Conservation (phyloP, 805 yeast genomes). For the Lipomyces yamadae region DNA sequence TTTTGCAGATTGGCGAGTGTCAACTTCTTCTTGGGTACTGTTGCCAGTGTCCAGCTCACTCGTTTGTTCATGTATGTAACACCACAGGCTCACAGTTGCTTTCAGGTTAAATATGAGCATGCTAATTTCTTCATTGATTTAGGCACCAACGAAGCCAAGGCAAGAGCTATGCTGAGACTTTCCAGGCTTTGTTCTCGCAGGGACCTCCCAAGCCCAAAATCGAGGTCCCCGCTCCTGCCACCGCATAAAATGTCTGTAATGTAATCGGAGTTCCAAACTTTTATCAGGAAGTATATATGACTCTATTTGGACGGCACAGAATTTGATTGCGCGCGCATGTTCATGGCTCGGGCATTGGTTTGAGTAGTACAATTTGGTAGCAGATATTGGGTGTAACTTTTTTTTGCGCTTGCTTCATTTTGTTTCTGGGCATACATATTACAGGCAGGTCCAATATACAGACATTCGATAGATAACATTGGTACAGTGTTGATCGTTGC, state of each 20-base stretch:
- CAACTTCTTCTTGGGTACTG: conserved; percentile 88
- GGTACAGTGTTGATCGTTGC: too few relatives aligned
- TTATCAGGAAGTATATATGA: background rate
- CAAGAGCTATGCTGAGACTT: conserved; percentile 34
- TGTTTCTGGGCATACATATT: background rate
- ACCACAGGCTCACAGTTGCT: background rate
- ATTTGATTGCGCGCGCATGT: too few relatives aligned
- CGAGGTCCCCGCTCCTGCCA: conserved; percentile 17
- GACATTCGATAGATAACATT: background rate
- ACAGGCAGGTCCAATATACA: conserved; percentile 2
- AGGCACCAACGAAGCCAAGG: conserved; percentile 30
- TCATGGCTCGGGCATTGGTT: background rate
- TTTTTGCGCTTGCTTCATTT: background rate
- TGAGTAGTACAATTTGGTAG: background rate
- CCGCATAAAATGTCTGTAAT: conserved; percentile 8
- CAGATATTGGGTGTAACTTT: background rate
- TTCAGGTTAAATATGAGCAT: background rate
- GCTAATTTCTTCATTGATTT: background rate
- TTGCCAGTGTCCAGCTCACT: conserved; percentile 81
- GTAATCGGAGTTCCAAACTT: background rate
- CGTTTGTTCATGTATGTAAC: conserved; percentile 56
- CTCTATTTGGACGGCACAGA: too few relatives aligned
- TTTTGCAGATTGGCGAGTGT: conserved; percentile 73
- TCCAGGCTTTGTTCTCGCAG: conserved; percentile 30
- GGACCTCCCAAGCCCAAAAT: conserved; percentile 10